Base-by-base conservation (phyloP, 1,284 basidiomycete species). In the Bondarzewia mesenterica region DNA sequence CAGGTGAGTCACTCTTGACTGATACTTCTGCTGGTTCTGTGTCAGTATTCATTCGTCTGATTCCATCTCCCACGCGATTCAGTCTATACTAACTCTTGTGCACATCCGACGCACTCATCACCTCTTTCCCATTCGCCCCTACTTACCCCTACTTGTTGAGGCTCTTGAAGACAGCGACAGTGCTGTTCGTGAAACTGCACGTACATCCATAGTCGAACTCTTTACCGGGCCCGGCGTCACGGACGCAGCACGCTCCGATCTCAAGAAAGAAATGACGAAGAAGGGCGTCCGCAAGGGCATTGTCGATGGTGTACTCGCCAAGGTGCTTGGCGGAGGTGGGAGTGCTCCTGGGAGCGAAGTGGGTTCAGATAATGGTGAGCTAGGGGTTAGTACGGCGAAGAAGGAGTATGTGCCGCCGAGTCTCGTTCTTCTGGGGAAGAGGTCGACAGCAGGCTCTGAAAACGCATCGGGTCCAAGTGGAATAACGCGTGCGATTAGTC, bases 161-260 rank as follows among this genome's bases (percentile, higher is more conserved):
- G 71, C 85, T 38, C 74, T 99, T 20, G 89, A 96, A 67, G 94
- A 99, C 65, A 82, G 85, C 1, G 95, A 99, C 61, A 80, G 85
- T 4, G 80, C 80, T 54, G 95, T 99, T 43, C 83, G 96, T 35
- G 88, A 93, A 50, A 85, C 83, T 58, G 87, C 95, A 1, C 78
- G 85, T 45, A 73, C 79, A 57, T 85, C 91, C 0, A 77, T 93
- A 42, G 77, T 96, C 14, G 80, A 86, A 52, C 75, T 99, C 40
- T 93, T 97, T 60, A 82, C 89, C 0, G 85, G 85, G 10, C 78
- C 89, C 1, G 77, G 78, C 1, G 87, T 91, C 6, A 83, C 86
- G 0, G 82, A 94, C 57, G 84, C 82, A 7, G 95, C 94, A 3
- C 84, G 90, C 43, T 80, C 91, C 1, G 94, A 98, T 62, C 73